Conservation (phyloP, 345 rosid species). For the Salix dunnii region DNA sequence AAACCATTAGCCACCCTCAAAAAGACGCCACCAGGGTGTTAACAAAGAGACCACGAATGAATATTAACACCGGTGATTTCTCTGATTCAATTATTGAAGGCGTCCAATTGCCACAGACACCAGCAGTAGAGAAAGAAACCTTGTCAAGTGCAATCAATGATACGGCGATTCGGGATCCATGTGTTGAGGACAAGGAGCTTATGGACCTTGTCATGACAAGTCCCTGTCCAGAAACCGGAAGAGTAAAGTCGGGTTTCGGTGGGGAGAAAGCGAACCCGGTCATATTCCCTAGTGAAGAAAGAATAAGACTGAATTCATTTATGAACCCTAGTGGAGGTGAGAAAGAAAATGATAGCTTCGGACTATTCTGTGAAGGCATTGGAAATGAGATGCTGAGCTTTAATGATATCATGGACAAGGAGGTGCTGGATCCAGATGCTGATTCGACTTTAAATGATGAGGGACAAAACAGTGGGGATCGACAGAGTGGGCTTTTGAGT, state of each 20-base stretch:
- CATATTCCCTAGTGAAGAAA: neutral
- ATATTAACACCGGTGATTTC: neutral
- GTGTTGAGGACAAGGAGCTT: constrained; percentile 9
- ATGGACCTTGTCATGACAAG: constrained; percentile 7
- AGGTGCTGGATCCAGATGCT: constrained; percentile 8
- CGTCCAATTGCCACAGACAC: constrained; percentile 10
- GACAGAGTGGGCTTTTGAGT: neutral
- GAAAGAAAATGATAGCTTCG: constrained; percentile 20
- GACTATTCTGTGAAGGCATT: constrained; percentile 7
- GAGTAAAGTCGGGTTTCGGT: constrained; percentile 15
- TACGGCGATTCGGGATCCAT: neutral
- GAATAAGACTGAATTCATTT: constrained; percentile 7
- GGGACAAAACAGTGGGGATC: neutral
- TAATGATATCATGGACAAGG: constrained; percentile 15
- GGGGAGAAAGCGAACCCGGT: constrained; percentile 7
- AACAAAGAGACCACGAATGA: neutral
- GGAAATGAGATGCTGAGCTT: constrained; percentile 17
- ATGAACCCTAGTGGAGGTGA: neutral
- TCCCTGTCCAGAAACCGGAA: constrained; percentile 18
- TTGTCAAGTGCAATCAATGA: constrained; percentile 12
- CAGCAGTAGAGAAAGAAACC: constrained; percentile 13
- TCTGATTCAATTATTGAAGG: neutral
- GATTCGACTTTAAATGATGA: constrained; percentile 7
- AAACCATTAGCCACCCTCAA: neutral
- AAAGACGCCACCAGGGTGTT: neutral